Evolutionary conservation across 208 protist species (phyloP).

Genomic region (Willaertia magna): DNA sequence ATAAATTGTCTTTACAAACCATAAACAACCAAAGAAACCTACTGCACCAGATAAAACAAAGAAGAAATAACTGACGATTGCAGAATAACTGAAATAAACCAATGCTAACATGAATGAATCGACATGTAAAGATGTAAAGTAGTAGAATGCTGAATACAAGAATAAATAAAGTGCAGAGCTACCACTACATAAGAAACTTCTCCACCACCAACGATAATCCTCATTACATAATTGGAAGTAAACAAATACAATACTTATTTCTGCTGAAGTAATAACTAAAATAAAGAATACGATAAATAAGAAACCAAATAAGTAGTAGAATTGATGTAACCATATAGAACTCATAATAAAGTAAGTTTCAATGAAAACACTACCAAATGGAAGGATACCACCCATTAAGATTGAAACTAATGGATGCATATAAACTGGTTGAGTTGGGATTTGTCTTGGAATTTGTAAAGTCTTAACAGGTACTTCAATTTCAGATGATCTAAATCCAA

Average conservation of each 20-base stretch:
- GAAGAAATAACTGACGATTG: not conserved
- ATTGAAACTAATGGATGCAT: slow-evolving; percentile 52
- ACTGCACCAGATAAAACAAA: slow-evolving; percentile 12
- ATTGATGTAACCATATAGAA: slow-evolving; percentile 68
- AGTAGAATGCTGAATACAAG: slow-evolving; percentile 56
- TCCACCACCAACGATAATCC: slow-evolving; percentile 80
- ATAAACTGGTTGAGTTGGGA: slow-evolving; percentile 74
- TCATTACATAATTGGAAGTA: slow-evolving; percentile 76
- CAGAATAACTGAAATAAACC: slow-evolving; percentile 9
- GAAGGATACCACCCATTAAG: slow-evolving; percentile 73
- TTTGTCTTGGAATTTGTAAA: slow-evolving; percentile 87
- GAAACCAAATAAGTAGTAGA: slow-evolving; percentile 82
- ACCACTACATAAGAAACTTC: slow-evolving; percentile 49
- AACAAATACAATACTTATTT: slow-evolving; percentile 76
- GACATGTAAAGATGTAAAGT: slow-evolving; percentile 34
- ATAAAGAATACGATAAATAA: slow-evolving; percentile 77
- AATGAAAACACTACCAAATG: slow-evolving; percentile 90
- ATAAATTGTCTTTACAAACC: slow-evolving; percentile 5
- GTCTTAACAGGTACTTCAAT: slow-evolving; percentile 65
- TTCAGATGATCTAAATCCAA: slow-evolving; percentile 69
- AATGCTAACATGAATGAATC: not conserved
- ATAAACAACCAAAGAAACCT: slow-evolving; percentile 2
- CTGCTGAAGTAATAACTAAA: slow-evolving; percentile 62
- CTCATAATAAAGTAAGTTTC: slow-evolving; percentile 95
- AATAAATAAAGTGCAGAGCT: slow-evolving; percentile 55